Conservation (phyloP, 441 rosid genomes). For the Adansonia rubrostipa region DNA sequence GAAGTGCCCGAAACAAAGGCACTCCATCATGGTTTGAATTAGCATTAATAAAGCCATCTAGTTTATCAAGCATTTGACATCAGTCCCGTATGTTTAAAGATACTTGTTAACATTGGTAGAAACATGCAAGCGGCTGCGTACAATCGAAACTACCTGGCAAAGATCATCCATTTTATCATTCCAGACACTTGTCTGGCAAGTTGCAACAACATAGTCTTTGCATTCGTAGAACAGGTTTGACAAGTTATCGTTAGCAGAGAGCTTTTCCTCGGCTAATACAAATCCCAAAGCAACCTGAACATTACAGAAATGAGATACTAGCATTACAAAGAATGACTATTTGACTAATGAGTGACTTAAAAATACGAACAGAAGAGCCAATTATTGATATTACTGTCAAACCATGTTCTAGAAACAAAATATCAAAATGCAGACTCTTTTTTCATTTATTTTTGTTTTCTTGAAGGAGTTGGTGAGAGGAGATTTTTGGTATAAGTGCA, state of each 20-base stretch:
- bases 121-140: background rate
- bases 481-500: background rate
- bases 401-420: background rate
- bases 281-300: slow-evolving; percentile 78
- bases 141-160: slow-evolving; percentile 64
- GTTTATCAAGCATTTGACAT: background rate
- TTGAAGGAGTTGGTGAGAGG: background rate
- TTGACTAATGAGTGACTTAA: background rate
- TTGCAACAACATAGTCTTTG: slow-evolving; percentile 71
- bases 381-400: background rate
- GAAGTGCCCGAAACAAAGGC: background rate
- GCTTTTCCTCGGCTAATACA: slow-evolving; percentile 63
- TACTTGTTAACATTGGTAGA: background rate
- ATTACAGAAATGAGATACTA: slow-evolving; percentile 31
- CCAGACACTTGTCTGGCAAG: slow-evolving; percentile 69
- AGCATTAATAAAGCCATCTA: background rate
- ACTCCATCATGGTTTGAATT: background rate
- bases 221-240: slow-evolving; percentile 77
- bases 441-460: background rate
- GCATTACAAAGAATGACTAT: slow-evolving; percentile 24
- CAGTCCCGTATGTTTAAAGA: background rate
- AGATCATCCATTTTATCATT: slow-evolving; percentile 75
- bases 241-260: slow-evolving; percentile 57
- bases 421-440: background rate
- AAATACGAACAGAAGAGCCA: slow-evolving; percentile 9